Conservation (phyloP, 1,284 basidiomycete genomes). For the Cystobasidium slooffiae region DNA sequence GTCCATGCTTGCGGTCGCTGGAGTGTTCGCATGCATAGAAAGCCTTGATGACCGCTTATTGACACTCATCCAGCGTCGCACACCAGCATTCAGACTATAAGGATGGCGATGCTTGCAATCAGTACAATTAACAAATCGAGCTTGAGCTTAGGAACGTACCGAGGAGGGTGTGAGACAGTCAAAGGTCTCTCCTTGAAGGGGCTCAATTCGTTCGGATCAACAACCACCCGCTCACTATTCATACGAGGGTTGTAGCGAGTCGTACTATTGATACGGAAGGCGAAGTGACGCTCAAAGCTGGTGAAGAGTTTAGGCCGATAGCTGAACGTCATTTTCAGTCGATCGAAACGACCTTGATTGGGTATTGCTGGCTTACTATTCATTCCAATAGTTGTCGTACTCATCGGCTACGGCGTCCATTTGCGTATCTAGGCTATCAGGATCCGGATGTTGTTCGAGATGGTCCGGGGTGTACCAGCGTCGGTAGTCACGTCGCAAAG, state of each 20-base stretch:
- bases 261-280: slow-evolving; percentile 83
- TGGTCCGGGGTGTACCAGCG: slow-evolving; percentile 79
- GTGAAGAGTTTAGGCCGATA: slow-evolving; percentile 85
- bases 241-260: slow-evolving; percentile 60
- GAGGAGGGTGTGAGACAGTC: slow-evolving; percentile 49
- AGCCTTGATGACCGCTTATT: slow-evolving; percentile 73
- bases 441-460: slow-evolving; percentile 67
- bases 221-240: slow-evolving; percentile 57
- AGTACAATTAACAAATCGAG: background rate
- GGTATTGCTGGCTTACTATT: slow-evolving; percentile 62
- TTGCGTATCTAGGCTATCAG: slow-evolving; percentile 61
- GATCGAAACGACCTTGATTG: background rate
- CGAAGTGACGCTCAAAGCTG: slow-evolving; percentile 78
- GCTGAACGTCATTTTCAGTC: slow-evolving; percentile 41
- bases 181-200: slow-evolving; percentile 56
- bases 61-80: slow-evolving; percentile 55
- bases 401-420: slow-evolving; percentile 65
- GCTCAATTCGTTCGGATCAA: slow-evolving; percentile 2
- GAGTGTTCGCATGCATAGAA: slow-evolving; percentile 3
- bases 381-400: slow-evolving; percentile 77
- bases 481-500: slow-evolving; percentile 66
- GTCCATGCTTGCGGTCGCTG: background rate
- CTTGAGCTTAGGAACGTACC: slow-evolving; percentile 16
- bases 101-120: background rate
- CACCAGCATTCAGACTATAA: slow-evolving; percentile 8